Base-by-base conservation (phyloP, 805 yeast genomes). In the Pichia rugopelliculosa region DNA sequence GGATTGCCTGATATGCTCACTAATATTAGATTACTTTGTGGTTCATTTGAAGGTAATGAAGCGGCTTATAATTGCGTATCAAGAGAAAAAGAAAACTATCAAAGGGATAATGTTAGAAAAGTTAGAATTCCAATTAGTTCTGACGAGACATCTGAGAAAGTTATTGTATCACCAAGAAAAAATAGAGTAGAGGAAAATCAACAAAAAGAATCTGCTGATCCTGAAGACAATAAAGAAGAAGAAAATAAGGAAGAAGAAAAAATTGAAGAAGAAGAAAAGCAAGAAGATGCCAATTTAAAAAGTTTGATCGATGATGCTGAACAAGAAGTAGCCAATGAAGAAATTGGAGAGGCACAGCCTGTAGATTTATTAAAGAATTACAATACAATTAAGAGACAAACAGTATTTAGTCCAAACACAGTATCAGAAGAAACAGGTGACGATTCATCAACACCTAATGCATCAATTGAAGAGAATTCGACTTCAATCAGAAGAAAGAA, bases 341-440 rank as follows among this genome's bases (percentile, higher is more conserved):
- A 25, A 17, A 10, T 12, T 25, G 22, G 26, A 15, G 23, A 36
- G 36, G 8, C 13, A 4, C 30, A 36, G 12, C 15, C 23, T 15
- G 34, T 30, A 20, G 26, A 39, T 24, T 36, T 52, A 9, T 48
- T 60, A 42, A 59, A 55, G 37, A 63, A 63, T 44, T 63, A 63
- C 37, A 53, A 54, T 24, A 63, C 67, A 1, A 42, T 48, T 20
- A 48, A 46, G 8, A 55, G 67, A 39, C 58, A 53, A 41, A 58
- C 66, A 1, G 49, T 45, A 4, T 53, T 60, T 42, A 50, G 56
- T 10, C 63, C 65, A 30, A 34, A 47, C 22, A 44, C 46, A 22
- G 37, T 44, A 10, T 53, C 39, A 13, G 47, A 42, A 13, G 48
- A 34, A 3, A 39, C 18, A 2, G 39, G 43, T 22, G 39, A 36